Conservation (phyloP, 495 filamentous ascomycete genomes). For the Tetracladium setigerum region DNA sequence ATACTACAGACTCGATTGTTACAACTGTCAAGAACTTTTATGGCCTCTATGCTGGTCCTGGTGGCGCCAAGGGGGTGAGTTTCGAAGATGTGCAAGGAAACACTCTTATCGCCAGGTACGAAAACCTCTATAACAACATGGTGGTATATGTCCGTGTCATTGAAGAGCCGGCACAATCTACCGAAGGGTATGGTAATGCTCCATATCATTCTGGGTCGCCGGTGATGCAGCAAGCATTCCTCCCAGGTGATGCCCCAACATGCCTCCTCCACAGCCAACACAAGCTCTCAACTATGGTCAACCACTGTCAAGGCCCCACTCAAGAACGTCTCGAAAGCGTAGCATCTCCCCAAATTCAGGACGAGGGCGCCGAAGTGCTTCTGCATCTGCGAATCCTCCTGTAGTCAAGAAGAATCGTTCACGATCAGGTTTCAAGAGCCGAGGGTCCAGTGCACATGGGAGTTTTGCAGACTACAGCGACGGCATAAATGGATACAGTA, state of each 20-base stretch:
- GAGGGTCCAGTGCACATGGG: constrained; percentile 58
- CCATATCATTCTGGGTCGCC: constrained; percentile 29
- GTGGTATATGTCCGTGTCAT: constrained; percentile 83
- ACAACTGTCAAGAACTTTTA: constrained; percentile 98
- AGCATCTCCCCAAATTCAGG: constrained; percentile 74
- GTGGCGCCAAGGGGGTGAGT: constrained; percentile 65
- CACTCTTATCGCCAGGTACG: constrained; percentile 88
- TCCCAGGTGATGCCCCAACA: constrained; percentile 28
- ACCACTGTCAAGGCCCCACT: constrained; percentile 56
- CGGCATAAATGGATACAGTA: constrained; percentile 62
- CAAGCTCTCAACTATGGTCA: constrained; percentile 46
- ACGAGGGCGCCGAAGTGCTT: constrained; percentile 70
- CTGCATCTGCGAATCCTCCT: constrained; percentile 46
- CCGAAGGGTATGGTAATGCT: constrained; percentile 25
- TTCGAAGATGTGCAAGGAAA: constrained; percentile 85
- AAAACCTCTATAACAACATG: constrained; percentile 88
- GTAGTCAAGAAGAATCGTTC: constrained; percentile 55
- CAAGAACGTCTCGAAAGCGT: constrained; percentile 61
- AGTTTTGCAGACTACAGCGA: constrained; percentile 57
- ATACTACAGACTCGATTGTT: constrained; percentile 92
- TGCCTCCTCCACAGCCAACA: constrained; percentile 41
- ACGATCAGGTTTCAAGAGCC: constrained; percentile 58
- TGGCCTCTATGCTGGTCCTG: constrained; percentile 67
- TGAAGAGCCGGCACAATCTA: constrained; percentile 47
- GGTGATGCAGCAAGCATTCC: constrained; percentile 21